These are phyloP conservation scores for Macroventuria anomochaeta DNA, from an alignment of 2,329 filamentous ascomycete genomes.

Conservation along the genomic window DNA sequence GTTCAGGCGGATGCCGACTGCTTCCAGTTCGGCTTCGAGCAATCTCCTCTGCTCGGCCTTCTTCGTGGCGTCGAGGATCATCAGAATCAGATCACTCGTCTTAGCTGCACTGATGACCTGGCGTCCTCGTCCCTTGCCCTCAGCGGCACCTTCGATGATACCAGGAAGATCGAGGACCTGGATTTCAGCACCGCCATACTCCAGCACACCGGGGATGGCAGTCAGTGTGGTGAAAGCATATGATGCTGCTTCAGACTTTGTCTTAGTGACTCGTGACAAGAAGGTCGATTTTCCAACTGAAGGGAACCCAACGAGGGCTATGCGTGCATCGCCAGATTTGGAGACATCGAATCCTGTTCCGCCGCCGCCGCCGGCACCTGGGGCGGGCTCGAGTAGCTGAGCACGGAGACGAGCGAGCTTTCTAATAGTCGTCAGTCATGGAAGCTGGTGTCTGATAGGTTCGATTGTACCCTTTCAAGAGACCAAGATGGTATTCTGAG, in stretches of 20 bases:
- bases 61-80: conserved; percentile 97
- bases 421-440: conserved; percentile 57
- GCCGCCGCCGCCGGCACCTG: conserved; percentile 76
- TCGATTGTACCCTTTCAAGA: conserved; percentile 87
- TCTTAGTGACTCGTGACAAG: conserved; percentile 98
- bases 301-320: conserved; percentile 97
- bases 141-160: conserved; percentile 95
- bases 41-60: conserved; percentile 89
- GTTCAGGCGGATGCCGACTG: conserved; percentile 93
- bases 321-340: conserved; percentile 95
- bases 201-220: conserved; percentile 94
- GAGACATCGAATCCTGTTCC: conserved; percentile 87
- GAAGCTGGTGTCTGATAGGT: neutral
- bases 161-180: conserved; percentile 96
- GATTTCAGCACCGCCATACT: conserved; percentile 97
- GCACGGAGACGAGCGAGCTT: conserved; percentile 95
- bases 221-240: conserved; percentile 98
- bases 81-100: conserved; percentile 95
- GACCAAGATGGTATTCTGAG: conserved; percentile 94
- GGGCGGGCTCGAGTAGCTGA: conserved; percentile 88
- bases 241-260: conserved; percentile 91
- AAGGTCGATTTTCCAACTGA: conserved; percentile 99
- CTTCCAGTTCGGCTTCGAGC: conserved; percentile 89
- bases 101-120: conserved; percentile 98
- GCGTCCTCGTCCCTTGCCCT: conserved; percentile 92